These are phyloP conservation scores for Wickerhamomyces bisporus DNA, from an alignment of 805 yeast genomes.

Conservation along the genomic window DNA sequence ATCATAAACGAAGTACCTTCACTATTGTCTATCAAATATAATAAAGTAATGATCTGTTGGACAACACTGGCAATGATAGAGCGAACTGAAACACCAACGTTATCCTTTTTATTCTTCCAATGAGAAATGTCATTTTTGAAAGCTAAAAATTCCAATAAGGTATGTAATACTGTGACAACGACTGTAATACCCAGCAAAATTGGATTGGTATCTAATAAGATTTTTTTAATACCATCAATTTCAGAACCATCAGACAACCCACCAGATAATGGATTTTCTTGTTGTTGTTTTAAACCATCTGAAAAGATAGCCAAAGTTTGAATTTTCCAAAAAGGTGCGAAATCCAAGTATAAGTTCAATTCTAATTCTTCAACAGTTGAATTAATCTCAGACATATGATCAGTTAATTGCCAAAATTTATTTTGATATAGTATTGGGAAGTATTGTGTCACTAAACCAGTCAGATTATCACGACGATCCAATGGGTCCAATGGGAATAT, in stretches of 20 bases:
- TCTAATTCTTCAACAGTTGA: slow-evolving; percentile 19
- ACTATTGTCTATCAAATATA: slow-evolving; percentile 33
- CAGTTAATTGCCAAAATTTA: slow-evolving; percentile 34
- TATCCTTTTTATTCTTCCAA: slow-evolving; percentile 35
- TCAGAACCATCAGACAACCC: slow-evolving; percentile 27
- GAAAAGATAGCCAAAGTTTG: slow-evolving; percentile 25
- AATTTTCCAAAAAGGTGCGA: slow-evolving; percentile 27
- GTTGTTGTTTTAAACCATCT: slow-evolving; percentile 28
- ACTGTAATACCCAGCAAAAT: slow-evolving; percentile 29
- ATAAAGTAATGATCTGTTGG: slow-evolving; percentile 34
- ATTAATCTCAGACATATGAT: slow-evolving; percentile 30
- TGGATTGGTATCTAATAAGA: slow-evolving; percentile 33
- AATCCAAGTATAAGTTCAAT: slow-evolving; percentile 25
- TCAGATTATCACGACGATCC: slow-evolving; percentile 25
- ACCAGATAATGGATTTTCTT: slow-evolving; percentile 17
- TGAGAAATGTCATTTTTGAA: slow-evolving; percentile 37
- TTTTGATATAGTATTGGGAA: slow-evolving; percentile 33
- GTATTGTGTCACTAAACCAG: slow-evolving; percentile 29
- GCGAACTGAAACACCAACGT: slow-evolving; percentile 34
- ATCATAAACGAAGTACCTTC: slow-evolving; percentile 36
- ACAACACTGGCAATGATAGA: slow-evolving; percentile 35
- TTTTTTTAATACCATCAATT: slow-evolving; percentile 31
- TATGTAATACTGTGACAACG: slow-evolving; percentile 30
- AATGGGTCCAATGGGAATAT: slow-evolving; percentile 24
- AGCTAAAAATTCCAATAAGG: slow-evolving; percentile 35